Conservation (phyloP, 2,329 filamentous ascomycete species). For the Fusarium anguioides region DNA sequence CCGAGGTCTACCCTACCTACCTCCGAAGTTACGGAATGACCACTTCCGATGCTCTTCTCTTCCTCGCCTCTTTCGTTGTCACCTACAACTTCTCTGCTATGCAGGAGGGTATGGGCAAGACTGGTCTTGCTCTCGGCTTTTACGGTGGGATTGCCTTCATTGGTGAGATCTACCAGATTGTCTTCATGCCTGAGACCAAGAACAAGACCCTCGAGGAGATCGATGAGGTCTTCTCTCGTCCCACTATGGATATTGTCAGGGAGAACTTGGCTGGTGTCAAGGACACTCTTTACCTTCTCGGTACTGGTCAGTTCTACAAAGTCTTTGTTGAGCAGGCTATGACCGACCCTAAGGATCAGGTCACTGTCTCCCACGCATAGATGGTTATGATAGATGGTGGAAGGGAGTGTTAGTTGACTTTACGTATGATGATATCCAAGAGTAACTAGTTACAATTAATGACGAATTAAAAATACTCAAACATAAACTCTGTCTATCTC, state of each 20-base stretch:
- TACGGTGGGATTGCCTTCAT: slow-evolving; percentile 78
- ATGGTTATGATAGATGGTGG: neutral
- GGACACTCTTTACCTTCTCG: slow-evolving; percentile 46
- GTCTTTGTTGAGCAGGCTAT: slow-evolving; percentile 44
- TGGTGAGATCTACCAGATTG: slow-evolving; percentile 76
- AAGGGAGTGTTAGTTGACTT: neutral
- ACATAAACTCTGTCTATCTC: neutral
- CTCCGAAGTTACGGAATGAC: slow-evolving; percentile 80
- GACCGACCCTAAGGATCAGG: slow-evolving; percentile 19
- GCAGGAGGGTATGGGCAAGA: slow-evolving; percentile 73
- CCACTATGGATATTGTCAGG: slow-evolving; percentile 70
- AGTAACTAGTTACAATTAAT: slow-evolving; percentile 8
- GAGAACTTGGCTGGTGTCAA: slow-evolving; percentile 62
- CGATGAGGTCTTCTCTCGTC: slow-evolving; percentile 72
- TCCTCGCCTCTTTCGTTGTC: slow-evolving; percentile 77
- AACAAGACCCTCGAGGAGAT: slow-evolving; percentile 77
- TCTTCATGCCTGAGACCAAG: slow-evolving; percentile 83
- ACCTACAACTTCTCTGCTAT: slow-evolving; percentile 81
- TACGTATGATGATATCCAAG: slow-evolving; percentile 29
- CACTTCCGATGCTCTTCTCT: slow-evolving; percentile 73
- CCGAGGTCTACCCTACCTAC: slow-evolving; percentile 79
- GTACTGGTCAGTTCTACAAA: slow-evolving; percentile 36
- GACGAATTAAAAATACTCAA: neutral
- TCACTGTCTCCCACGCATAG: slow-evolving; percentile 13
- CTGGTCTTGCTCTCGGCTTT: slow-evolving; percentile 75